Evolutionary conservation across 148 eudicot species (phyloP).

Genomic region (Pouteria glomerata): DNA sequence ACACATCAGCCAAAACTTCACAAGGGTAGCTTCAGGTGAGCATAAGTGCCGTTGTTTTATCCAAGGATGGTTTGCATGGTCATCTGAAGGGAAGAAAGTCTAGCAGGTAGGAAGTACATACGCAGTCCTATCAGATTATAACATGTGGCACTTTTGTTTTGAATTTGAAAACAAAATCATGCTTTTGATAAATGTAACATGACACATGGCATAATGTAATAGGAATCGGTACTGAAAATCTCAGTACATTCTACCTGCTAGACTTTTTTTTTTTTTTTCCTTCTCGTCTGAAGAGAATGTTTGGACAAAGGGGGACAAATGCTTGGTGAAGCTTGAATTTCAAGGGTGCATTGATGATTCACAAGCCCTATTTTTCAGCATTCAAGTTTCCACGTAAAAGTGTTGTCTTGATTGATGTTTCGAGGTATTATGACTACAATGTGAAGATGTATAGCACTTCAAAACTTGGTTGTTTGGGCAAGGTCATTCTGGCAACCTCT

Average conservation of each 20-base stretch:
- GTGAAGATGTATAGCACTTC: neutral
- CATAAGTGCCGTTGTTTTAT: neutral
- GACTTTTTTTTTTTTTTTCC: too few species aligned
- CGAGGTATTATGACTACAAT: neutral
- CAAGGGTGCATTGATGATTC: neutral
- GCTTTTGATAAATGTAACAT: too few species aligned
- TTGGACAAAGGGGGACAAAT: neutral
- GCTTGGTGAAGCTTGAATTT: neutral
- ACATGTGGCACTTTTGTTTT: too few species aligned
- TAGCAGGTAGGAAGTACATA: too few species aligned
- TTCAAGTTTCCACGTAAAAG: neutral
- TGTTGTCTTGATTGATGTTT: neutral
- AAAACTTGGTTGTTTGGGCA: neutral
- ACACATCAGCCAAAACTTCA: slow-evolving; percentile 3
- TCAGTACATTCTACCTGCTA: too few species aligned
- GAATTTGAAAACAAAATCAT: too few species aligned
- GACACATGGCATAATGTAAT: too few species aligned
- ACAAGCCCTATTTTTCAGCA: neutral
- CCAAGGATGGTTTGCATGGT: neutral
- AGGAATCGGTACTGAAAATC: too few species aligned
- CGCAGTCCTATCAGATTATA: too few species aligned
- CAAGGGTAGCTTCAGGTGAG: slow-evolving; percentile 5
- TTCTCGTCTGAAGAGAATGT: too few species aligned
- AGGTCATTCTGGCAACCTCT: slow-evolving; percentile 1
- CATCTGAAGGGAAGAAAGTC: neutral